Evolutionary conservation across 1,284 basidiomycete species (phyloP), one percentile per base, ranked within the genome.

Genomic region (Ustilago hordei): DNA sequence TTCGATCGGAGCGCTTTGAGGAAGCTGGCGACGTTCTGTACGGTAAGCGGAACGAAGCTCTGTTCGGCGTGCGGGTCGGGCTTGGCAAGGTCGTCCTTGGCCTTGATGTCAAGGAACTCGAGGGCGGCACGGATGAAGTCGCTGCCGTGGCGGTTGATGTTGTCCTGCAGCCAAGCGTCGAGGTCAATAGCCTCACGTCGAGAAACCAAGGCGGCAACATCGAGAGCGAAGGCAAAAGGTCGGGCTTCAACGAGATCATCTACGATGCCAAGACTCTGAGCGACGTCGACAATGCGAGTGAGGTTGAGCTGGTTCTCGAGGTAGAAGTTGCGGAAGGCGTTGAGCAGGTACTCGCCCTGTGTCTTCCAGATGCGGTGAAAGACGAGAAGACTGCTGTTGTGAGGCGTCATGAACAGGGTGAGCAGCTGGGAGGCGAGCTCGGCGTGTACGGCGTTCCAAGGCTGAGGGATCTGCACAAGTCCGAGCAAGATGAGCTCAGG

Each of bases 351-450:
- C 0, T 91, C 88, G 1, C 92, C 93, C 81, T 95, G 91, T 56
- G 93, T 93, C 83, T 95, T 93, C 92, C 93, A 96, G 69, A 99
- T 91, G 65, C 94, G 90, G 91, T 96, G 94, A 88, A 99, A 98
- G 65, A 98, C 95, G 28, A 99, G 90, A 79, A 96, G 93, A 80
- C 96, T 93, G 78, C 95, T 95, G 8, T 95, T 94, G 84, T 97
- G 93, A 6, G 94, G 93, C 23, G 91, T 91, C 55, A 99, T 89
- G 89, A 99, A 98, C 91, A 95, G 93, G 52, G 91, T 90, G 57
- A 98, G 89, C 32, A 99, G 89, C 82, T 93, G 93, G 60, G 92
- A 91, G 17, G 93, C 91, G 86, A 98, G 93, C 78, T 95, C 93
- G 38, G 90, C 87, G 53, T 96, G 93, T 55, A 95, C 92, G 19